phyloP scores from a whole-genome alignment of 139 green algal species.

The Chlamydomonas applanata region DNA sequence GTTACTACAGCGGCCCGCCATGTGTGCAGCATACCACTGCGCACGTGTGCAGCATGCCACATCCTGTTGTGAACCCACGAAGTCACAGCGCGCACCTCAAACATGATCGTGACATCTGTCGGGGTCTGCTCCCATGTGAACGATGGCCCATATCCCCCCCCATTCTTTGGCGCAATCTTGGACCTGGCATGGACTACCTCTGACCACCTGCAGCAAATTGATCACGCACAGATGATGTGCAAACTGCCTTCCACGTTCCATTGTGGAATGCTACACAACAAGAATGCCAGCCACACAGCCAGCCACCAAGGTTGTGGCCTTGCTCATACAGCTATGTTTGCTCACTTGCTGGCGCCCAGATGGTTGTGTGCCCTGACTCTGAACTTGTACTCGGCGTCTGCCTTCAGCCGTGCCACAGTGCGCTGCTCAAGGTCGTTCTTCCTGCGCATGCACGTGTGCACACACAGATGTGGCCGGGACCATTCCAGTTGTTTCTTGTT shows the following conservation, averaged over 20 bases:
- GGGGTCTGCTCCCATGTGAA: conserved; percentile 29
- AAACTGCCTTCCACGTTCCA: no score
- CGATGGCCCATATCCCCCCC: conserved; percentile 16
- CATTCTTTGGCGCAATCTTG: conserved; percentile 21
- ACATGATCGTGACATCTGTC: conserved; percentile 21
- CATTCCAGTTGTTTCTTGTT: no score
- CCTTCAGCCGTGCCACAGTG: conserved; percentile 7
- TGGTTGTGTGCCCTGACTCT: not conserved
- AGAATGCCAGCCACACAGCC: no score
- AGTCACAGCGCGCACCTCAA: conserved; percentile 13
- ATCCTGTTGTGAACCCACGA: not conserved
- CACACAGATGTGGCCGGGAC: no score
- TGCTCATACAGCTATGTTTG: not conserved
- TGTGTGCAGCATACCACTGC: no score
- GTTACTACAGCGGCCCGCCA: no score
- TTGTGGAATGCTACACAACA: no score
- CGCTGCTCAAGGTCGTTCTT: conserved; percentile 3
- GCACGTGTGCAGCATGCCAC: no score
- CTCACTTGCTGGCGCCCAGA: conserved; percentile 1
- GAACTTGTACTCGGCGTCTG: conserved; percentile 12
- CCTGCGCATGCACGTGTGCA: not conserved
- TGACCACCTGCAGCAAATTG: conserved; percentile 10
- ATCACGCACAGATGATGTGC: no score
- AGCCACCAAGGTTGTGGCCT: no score
- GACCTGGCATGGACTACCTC: conserved; percentile 6